Evolutionary conservation across 2,329 filamentous ascomycete genomes (phyloP).

Genomic region (Talaromyces atroroseus): DNA sequence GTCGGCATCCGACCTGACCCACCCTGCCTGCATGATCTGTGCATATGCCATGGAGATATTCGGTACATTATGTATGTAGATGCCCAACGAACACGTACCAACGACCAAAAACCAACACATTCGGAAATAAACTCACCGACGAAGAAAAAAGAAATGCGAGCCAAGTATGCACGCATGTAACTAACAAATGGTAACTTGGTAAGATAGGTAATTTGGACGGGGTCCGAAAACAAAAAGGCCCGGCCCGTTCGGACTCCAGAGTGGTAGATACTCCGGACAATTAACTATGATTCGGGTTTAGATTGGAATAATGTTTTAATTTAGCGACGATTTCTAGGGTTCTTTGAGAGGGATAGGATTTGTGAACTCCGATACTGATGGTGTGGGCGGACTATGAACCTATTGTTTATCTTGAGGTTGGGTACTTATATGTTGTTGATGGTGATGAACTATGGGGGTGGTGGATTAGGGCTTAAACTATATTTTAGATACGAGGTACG

Average conservation of each 20-base stretch:
- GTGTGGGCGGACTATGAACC: too few relatives aligned
- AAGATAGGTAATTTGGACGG: neutral
- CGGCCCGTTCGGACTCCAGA: neutral
- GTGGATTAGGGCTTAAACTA: too few relatives aligned
- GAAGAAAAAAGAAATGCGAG: neutral
- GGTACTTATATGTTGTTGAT: too few relatives aligned
- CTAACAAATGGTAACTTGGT: too few relatives aligned
- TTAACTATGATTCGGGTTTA: neutral
- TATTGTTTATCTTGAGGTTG: neutral
- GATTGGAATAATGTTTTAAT: neutral
- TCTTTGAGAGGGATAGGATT: neutral
- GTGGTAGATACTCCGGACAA: neutral
- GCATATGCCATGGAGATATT: too few relatives aligned
- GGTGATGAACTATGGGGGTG: too few relatives aligned
- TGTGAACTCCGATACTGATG: neutral
- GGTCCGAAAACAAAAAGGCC: neutral
- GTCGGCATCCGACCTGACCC: too few relatives aligned
- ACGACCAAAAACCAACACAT: too few relatives aligned
- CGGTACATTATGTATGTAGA: too few relatives aligned
- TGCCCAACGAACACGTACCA: too few relatives aligned
- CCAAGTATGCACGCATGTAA: neutral
- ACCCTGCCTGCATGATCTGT: too few relatives aligned
- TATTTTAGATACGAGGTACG: too few relatives aligned
- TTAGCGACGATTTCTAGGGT: neutral
- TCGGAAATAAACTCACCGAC: neutral